phyloP scores from a whole-genome alignment of 352 stramenopile species.

The Globisporangium carolinianum region DNA sequence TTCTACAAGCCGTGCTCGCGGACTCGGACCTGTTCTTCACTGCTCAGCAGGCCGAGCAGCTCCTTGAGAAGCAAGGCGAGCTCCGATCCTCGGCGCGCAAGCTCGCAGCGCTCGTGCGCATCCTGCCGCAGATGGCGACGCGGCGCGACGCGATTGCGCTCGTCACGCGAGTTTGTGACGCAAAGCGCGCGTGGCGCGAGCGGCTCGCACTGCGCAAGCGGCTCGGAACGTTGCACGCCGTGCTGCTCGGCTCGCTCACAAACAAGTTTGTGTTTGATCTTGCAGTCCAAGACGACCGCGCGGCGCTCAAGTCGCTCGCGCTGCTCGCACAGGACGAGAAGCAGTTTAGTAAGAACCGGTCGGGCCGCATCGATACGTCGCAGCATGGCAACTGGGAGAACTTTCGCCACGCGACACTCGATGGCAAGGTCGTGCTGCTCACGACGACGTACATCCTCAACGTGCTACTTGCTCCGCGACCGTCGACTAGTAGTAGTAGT shows the following conservation, averaged over 20 bases:
- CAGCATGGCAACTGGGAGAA: slow-evolving; percentile 88
- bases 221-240: slow-evolving; percentile 54
- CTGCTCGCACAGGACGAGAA: slow-evolving; percentile 71
- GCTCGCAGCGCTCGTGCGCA: slow-evolving; percentile 20
- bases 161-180: slow-evolving; percentile 28
- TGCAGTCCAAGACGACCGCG: slow-evolving; percentile 24
- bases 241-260: slow-evolving; percentile 61
- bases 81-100: slow-evolving; percentile 23
- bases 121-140: slow-evolving; percentile 67
- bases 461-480: slow-evolving; percentile 31
- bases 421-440: slow-evolving; percentile 47
- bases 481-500: neutral
- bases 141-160: slow-evolving; percentile 45
- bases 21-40: slow-evolving; percentile 68
- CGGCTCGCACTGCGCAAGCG: slow-evolving; percentile 40
- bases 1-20: slow-evolving; percentile 42
- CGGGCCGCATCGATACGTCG: slow-evolving; percentile 52
- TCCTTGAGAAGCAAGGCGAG: slow-evolving; percentile 45
- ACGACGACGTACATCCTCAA: slow-evolving; percentile 73
- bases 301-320: slow-evolving; percentile 49
- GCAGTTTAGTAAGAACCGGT: slow-evolving; percentile 49
- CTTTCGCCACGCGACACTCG: slow-evolving; percentile 75
- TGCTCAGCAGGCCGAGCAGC: slow-evolving; percentile 46
- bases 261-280: slow-evolving; percentile 65
- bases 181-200: slow-evolving; percentile 43